A percentile compares a stretch with the other conserved stretches of the same genome.
phyloP scores from a whole-genome alignment of 768 basidiomycete species.

The Auricularia cornea region DNA sequence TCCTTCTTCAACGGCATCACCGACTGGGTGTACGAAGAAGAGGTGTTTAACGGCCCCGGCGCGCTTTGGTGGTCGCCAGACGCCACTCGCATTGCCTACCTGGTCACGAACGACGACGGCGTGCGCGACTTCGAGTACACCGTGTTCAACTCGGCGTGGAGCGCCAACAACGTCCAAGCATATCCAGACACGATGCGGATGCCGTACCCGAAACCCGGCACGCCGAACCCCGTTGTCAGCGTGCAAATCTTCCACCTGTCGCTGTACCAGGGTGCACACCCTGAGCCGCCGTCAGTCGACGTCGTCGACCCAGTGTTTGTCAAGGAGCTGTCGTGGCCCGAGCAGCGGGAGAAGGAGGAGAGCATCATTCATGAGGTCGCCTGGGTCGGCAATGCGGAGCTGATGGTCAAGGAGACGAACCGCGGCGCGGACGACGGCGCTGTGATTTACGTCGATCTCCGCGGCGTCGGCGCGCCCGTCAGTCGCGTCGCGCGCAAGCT shows the following conservation, averaged over 20 bases:
- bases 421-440: slow-evolving; percentile 73
- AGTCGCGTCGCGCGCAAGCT: slow-evolving; percentile 61
- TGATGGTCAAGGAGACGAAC: slow-evolving; percentile 83
- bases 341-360: slow-evolving; percentile 45
- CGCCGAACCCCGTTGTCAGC: slow-evolving; percentile 77
- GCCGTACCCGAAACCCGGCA: slow-evolving; percentile 85
- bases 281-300: not conserved
- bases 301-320: not conserved
- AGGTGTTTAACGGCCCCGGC: slow-evolving; percentile 63
- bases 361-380: slow-evolving; percentile 74
- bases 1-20: slow-evolving; percentile 91
- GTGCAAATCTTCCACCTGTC: slow-evolving; percentile 74
- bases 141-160: slow-evolving; percentile 78
- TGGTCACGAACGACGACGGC: slow-evolving; percentile 77
- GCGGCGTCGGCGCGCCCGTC: slow-evolving; percentile 23
- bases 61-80: slow-evolving; percentile 92
- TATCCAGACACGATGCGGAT: slow-evolving; percentile 61
- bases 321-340: slow-evolving; percentile 58
- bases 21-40: slow-evolving; percentile 97
- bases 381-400: slow-evolving; percentile 71
- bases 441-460: slow-evolving; percentile 67
- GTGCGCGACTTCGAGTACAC: slow-evolving; percentile 86
- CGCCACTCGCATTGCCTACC: slow-evolving; percentile 61
- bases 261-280: not conserved
- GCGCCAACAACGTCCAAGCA: slow-evolving; percentile 63